These are phyloP conservation scores for Pythium sukuiense DNA, from an alignment of 352 stramenopile genomes.

Conservation along the genomic window DNA sequence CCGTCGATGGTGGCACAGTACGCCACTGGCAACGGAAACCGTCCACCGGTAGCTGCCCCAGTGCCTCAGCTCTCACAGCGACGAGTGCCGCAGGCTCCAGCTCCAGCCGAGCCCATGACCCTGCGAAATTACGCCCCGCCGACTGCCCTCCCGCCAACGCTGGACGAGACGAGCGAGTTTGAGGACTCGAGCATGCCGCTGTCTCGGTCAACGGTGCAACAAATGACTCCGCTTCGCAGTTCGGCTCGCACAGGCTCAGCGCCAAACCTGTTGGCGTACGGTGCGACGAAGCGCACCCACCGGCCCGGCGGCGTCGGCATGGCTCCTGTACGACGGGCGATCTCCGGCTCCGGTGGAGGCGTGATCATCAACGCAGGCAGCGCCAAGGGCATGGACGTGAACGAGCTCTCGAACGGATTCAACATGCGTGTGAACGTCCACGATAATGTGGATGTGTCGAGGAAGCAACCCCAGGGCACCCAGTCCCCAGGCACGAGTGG, in stretches of 20 bases:
- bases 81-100: neutral
- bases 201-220: neutral
- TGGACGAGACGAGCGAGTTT: slow-evolving; percentile 16
- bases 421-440: slow-evolving; percentile 14
- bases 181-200: neutral
- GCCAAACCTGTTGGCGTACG: slow-evolving; percentile 28
- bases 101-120: slow-evolving; percentile 10
- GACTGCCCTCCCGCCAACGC: neutral
- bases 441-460: neutral
- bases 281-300: slow-evolving; percentile 28
- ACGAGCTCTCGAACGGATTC: slow-evolving; percentile 9
- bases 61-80: slow-evolving; percentile 23
- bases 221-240: slow-evolving; percentile 3
- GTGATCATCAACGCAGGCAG: slow-evolving; percentile 21
- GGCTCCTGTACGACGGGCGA: slow-evolving; percentile 18
- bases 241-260: slow-evolving; percentile 16
- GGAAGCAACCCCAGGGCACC: neutral
- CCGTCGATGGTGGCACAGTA: slow-evolving; percentile 22
- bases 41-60: slow-evolving; percentile 3
- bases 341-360: slow-evolving; percentile 9
- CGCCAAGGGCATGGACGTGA: slow-evolving; percentile 9
- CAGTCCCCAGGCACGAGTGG: slow-evolving; percentile 4
- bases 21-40: slow-evolving; percentile 6
- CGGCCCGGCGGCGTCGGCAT: slow-evolving; percentile 21
- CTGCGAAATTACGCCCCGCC: slow-evolving; percentile 17